Conservation (phyloP, 805 yeast species). For the Zygosaccharomyces bailii region DNA sequence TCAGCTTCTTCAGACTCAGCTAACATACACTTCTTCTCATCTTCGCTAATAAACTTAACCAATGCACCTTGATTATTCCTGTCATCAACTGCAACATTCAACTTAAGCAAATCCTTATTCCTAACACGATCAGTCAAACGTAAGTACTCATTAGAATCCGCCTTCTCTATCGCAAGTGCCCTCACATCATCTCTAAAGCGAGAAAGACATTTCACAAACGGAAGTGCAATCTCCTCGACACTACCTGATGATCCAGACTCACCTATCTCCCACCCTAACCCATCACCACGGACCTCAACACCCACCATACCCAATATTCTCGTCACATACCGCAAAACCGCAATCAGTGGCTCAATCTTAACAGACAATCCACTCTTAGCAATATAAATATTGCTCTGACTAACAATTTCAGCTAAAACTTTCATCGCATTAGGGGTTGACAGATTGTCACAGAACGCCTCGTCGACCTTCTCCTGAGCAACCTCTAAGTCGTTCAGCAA, state of each 20-base stretch:
- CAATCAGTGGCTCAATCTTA: slow-evolving; percentile 62
- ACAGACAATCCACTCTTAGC: slow-evolving; percentile 48
- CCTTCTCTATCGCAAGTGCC: slow-evolving; percentile 60
- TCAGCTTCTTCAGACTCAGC: slow-evolving; percentile 51
- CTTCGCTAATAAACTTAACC: slow-evolving; percentile 69
- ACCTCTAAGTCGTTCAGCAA: slow-evolving; percentile 48
- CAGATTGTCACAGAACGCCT: slow-evolving; percentile 84
- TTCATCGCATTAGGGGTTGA: slow-evolving; percentile 74
- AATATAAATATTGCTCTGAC: slow-evolving; percentile 70
- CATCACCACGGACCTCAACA: slow-evolving; percentile 63
- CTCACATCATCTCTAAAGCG: slow-evolving; percentile 82
- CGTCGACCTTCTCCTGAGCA: slow-evolving; percentile 61
- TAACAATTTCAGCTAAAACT: slow-evolving; percentile 61
- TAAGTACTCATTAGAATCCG: slow-evolving; percentile 50
- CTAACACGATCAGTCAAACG: slow-evolving; percentile 73
- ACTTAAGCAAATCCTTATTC: slow-evolving; percentile 61
- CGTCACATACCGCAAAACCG: slow-evolving; percentile 65
- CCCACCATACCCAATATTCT: slow-evolving; percentile 72
- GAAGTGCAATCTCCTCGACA: slow-evolving; percentile 69
- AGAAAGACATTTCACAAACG: slow-evolving; percentile 75
- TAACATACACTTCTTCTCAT: slow-evolving; percentile 65
- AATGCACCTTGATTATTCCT: slow-evolving; percentile 78
- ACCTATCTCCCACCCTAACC: slow-evolving; percentile 74
- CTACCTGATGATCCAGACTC: slow-evolving; percentile 25
- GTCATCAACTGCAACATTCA: slow-evolving; percentile 87